Base-by-base conservation (phyloP, 1,139 yeast species). In the Kurtzmaniella quercitrusa region DNA sequence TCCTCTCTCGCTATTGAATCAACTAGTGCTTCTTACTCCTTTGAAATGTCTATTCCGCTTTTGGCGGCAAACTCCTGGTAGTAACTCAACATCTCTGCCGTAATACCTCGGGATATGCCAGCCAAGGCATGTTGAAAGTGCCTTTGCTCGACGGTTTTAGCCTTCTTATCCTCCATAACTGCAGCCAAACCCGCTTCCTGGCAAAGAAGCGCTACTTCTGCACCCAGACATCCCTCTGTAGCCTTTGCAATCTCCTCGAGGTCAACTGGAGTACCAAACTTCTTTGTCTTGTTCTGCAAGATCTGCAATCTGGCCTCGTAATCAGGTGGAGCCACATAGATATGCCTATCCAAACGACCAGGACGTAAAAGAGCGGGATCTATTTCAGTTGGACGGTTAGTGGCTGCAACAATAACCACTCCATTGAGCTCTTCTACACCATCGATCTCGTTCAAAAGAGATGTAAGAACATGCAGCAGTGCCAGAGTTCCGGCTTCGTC, bases 141-240 rank as follows among this genome's bases (percentile, higher is more conserved):
- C 27, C 68, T 68, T 49, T 68, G 68, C 23, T 64, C 62, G 1
- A 93, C 95, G 10, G 56, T 54, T 1, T 61, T 59, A 6, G 88
- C 78, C 3, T 75, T 67, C 12, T 76, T 63, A 51, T 85, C 68
- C 53, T 88, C 96, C 82, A 87, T 88, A 47, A 93, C 84, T 0
- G 98, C 97, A 10, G 87, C 79, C 29, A 93, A 68, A 2, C 98
- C 98, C 0, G 98, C 96, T 60, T 93, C 98, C 59, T 91, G 98
- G 55, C 97, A 88, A 21, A 91, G 63, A 36, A 90, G 74, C 0
- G 91, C 95, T 29, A 93, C 90, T 61, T 93, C 98, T 0, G 98
- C 97, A 38, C 98, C 98, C 0, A 97, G 89, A 56, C 95, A 90
- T 0, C 98, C 98, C 0, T 85, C 93, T 0, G 96, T 86, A n/a